Evolutionary conservation across 345 rosid genomes (phyloP).

Genomic region (Bruguiera gymnorhiza): DNA sequence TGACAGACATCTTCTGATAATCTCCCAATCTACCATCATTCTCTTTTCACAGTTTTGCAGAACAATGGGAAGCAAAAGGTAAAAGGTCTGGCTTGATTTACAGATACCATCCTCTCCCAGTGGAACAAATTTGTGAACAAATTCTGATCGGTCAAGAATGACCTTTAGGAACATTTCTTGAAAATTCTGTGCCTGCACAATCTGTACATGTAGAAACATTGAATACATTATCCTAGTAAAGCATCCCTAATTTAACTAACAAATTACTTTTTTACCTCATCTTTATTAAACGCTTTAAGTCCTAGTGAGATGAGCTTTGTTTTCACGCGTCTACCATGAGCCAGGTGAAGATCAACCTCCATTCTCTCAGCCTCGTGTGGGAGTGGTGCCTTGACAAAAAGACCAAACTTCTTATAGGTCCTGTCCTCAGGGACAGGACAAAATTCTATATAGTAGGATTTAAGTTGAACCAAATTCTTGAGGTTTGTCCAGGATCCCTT

Average conservation of each 20-base stretch:
- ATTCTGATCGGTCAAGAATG: conserved; percentile 60
- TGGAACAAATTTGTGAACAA: conserved; percentile 49
- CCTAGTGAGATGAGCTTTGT: conserved; percentile 58
- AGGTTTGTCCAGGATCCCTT: conserved; percentile 53
- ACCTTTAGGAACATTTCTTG: conserved; percentile 79
- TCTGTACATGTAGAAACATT: conserved; percentile 41
- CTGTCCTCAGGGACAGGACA: conserved; percentile 71
- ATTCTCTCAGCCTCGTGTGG: conserved; percentile 75
- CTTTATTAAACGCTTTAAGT: conserved; percentile 35
- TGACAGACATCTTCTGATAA: conserved; percentile 60
- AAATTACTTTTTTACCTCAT: conserved; percentile 50
- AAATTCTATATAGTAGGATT: conserved; percentile 58
- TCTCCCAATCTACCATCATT: conserved; percentile 59
- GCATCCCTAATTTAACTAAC: conserved; percentile 7
- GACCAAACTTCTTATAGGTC: conserved; percentile 65
- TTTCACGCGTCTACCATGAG: conserved; percentile 66
- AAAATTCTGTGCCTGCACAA: conserved; percentile 53
- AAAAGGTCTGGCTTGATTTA: conserved; percentile 48
- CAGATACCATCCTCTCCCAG: conserved; percentile 44
- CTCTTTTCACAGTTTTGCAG: conserved; percentile 25
- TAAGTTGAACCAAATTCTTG: conserved; percentile 35
- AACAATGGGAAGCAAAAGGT: conserved; percentile 75
- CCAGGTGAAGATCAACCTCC: conserved; percentile 83
- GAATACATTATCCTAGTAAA: conserved; percentile 12
- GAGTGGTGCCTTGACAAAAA: conserved; percentile 71